A percentile compares a stretch with the other conserved stretches of the same genome.
phyloP scores from a whole-genome alignment of 1,284 basidiomycete species.

The Anthracocystis setariae region DNA sequence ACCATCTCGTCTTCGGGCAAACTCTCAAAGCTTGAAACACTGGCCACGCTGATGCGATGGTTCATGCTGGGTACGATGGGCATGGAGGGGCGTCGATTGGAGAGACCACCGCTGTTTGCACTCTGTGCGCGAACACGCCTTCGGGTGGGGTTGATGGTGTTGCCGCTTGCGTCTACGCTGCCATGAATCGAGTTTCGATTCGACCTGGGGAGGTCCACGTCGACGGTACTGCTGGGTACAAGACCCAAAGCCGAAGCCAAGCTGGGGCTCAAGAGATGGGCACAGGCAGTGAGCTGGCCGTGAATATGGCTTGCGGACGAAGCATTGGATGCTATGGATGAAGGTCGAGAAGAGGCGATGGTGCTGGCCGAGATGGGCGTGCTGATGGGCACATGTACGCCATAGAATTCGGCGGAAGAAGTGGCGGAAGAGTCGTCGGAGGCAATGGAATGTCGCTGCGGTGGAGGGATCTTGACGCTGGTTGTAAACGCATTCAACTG shows the following conservation, averaged over 20 bases:
- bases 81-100: slow-evolving; percentile 48
- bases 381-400: slow-evolving; percentile 13
- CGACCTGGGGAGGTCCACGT: slow-evolving; percentile 22
- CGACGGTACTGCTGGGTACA: slow-evolving; percentile 12
- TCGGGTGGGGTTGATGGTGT: slow-evolving; percentile 10
- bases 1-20: slow-evolving; percentile 60
- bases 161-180: slow-evolving; percentile 4
- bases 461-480: slow-evolving; percentile 4
- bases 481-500: slow-evolving; percentile 7
- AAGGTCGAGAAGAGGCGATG: slow-evolving; percentile 47
- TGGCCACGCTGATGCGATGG: slow-evolving; percentile 52
- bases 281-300: slow-evolving; percentile 44
- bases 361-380: slow-evolving; percentile 39
- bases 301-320: slow-evolving; percentile 35
- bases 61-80: slow-evolving; percentile 48
- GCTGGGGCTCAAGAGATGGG: slow-evolving; percentile 50
- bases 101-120: slow-evolving; percentile 19
- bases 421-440: slow-evolving; percentile 42
- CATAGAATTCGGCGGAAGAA: slow-evolving; percentile 34
- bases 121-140: slow-evolving; percentile 35
- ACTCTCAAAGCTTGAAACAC: slow-evolving; percentile 60
- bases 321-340: slow-evolving; percentile 47
- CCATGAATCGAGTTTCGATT: neutral
- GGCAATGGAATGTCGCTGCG: slow-evolving; percentile 32
- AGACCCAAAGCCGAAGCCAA: slow-evolving; percentile 57